Evolutionary conservation across 208 protist species (phyloP), one percentile per base, ranked within the genome.

Genomic region (Leptomonas pyrrhocoris): DNA sequence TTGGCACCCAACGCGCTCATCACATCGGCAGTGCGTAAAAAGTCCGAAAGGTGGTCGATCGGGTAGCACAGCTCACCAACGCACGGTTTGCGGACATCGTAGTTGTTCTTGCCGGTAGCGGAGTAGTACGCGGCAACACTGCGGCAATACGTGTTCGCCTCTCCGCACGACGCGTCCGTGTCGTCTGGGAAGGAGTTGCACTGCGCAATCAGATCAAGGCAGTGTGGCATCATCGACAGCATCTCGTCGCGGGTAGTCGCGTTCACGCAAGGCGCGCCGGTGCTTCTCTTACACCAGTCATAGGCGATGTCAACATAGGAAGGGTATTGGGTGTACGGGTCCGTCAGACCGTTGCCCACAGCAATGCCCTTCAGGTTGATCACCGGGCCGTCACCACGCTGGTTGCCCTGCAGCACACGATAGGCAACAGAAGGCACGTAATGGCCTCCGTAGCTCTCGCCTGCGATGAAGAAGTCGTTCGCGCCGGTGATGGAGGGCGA

Each of bases 291-390:
- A 75, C 86, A 93, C 38, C 57, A 88, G 28, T 93, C 63, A 63
- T 89, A 93, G 0, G 89, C 84, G 28, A 84, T 60, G 48, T 73
- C 46, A 7, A 70, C 54, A 82, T 96, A 96, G 48, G 70, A 73
- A 0, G 74, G 65, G 70, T 87, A 87, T 73, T 97, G 93, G 25
- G 86, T 79, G 53, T 81, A 71, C 5, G 94, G 89, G 74, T 97
- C 89, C 31, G 90, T 95, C 57, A 93, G 65, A 13, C 93, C 94
- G 78, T 98, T 98, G 63, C 94, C 94, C 27, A 97, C 74, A n/a
- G 71, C 83, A 21, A 97, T 63, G 48, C 89, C 93, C 58, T 74
- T 73, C 51, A 94, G 80, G 51, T 83, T 82, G 61, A 96, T 85
- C 21, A 55, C 45, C 19, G 62, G 55, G 42, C 57, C 63, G 9